These are phyloP conservation scores for Fusarium sp. DNA, from an alignment of 2,329 filamentous ascomycete genomes.

Conservation along the genomic window DNA sequence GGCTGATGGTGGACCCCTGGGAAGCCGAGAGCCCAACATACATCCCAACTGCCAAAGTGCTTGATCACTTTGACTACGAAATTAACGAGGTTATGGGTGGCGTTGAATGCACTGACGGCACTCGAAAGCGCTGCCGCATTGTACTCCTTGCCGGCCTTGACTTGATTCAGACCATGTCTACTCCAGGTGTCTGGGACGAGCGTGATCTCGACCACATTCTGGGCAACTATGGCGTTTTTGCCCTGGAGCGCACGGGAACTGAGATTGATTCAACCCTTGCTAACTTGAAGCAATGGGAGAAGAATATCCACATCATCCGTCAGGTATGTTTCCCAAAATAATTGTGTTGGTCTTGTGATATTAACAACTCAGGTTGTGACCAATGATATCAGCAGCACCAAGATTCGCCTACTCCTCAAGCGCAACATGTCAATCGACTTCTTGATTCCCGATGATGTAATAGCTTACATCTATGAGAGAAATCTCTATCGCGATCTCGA, in stretches of 20 bases:
- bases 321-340: slow-evolving; percentile 45
- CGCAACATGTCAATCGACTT: slow-evolving; percentile 87
- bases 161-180: slow-evolving; percentile 80
- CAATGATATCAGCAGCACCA: slow-evolving; percentile 84
- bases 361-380: slow-evolving; percentile 70
- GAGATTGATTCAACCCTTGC: slow-evolving; percentile 89
- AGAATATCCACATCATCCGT: slow-evolving; percentile 89
- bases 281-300: slow-evolving; percentile 83
- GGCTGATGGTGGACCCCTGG: slow-evolving; percentile 89
- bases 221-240: slow-evolving; percentile 84
- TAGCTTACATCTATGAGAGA: slow-evolving; percentile 78
- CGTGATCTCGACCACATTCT: slow-evolving; percentile 91
- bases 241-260: slow-evolving; percentile 88
- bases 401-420: slow-evolving; percentile 85
- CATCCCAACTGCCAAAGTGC: slow-evolving; percentile 86
- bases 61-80: slow-evolving; percentile 92
- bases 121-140: slow-evolving; percentile 76
- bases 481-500: slow-evolving; percentile 70
- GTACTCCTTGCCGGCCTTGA: slow-evolving; percentile 85
- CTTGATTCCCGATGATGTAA: slow-evolving; percentile 76
- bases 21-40: slow-evolving; percentile 87
- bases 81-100: slow-evolving; percentile 85
- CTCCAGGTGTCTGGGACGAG: slow-evolving; percentile 82
- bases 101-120: slow-evolving; percentile 76
- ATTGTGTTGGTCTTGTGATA: slow-evolving; percentile 12